Percentiles rank a stretch among this genome's conserved stretches.
Evolutionary conservation across 2,329 filamentous ascomycete genomes (phyloP).

Genomic region (Allantophomopsis lycopodina): DNA sequence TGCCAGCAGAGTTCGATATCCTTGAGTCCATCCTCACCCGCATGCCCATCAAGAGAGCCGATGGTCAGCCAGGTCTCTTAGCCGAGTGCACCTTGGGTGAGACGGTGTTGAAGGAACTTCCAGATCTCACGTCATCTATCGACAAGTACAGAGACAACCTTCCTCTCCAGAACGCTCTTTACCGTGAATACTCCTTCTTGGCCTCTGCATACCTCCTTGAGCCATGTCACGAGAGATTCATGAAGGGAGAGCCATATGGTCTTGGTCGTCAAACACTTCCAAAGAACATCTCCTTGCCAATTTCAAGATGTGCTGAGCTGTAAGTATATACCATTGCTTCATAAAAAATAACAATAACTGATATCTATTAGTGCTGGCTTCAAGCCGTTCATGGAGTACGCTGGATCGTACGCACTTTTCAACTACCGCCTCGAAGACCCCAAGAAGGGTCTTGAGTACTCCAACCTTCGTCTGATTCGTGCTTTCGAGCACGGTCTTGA

Average conservation of each 20-base stretch:
- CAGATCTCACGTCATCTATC: slow-evolving; percentile 61
- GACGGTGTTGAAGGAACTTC: slow-evolving; percentile 58
- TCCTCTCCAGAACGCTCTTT: slow-evolving; percentile 71
- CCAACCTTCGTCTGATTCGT: slow-evolving; percentile 70
- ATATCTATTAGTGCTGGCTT: slow-evolving; percentile 43
- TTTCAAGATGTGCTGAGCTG: slow-evolving; percentile 75
- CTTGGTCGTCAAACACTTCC: slow-evolving; percentile 64
- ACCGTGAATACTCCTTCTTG: slow-evolving; percentile 85
- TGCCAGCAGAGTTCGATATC: slow-evolving; percentile 61
- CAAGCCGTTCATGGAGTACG: slow-evolving; percentile 86
- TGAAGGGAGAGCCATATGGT: slow-evolving; percentile 64
- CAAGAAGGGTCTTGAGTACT: slow-evolving; percentile 39
- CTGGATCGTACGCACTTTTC: slow-evolving; percentile 53
- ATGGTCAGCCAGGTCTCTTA: slow-evolving; percentile 65
- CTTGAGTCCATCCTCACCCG: slow-evolving; percentile 60
- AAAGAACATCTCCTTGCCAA: slow-evolving; percentile 61
- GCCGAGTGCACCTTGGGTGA: slow-evolving; percentile 62
- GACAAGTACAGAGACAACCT: slow-evolving; percentile 63
- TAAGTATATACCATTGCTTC: slow-evolving; percentile 33
- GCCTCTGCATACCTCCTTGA: slow-evolving; percentile 83
- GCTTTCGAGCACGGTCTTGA: slow-evolving; percentile 87
- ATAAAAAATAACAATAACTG: slow-evolving; percentile 1
- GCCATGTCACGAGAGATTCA: slow-evolving; percentile 67
- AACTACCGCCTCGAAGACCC: slow-evolving; percentile 51
- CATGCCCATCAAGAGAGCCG: slow-evolving; percentile 65